These are phyloP conservation scores for Bimuria novae-zelandiae DNA, from an alignment of 2,329 filamentous ascomycete genomes.

Conservation along the genomic window DNA sequence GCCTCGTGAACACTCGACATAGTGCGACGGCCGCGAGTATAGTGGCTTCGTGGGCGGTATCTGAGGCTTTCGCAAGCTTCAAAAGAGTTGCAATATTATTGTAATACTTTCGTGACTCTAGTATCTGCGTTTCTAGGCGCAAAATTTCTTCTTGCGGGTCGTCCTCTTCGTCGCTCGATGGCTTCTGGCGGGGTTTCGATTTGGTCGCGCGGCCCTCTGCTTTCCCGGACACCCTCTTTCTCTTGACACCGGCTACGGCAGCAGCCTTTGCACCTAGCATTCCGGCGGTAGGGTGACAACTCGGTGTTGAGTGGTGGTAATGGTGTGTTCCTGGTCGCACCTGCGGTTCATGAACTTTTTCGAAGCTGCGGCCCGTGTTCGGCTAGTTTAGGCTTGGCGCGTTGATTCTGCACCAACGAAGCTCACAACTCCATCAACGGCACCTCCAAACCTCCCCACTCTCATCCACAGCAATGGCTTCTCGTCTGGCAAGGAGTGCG, in stretches of 20 bases:
- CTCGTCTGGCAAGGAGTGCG: slow-evolving; percentile 93
- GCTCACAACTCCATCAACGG: slow-evolving; percentile 33
- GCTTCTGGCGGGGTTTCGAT: slow-evolving; percentile 40
- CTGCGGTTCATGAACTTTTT: slow-evolving; percentile 10
- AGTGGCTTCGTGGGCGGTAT: slow-evolving; percentile 59
- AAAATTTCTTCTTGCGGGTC: slow-evolving; percentile 70
- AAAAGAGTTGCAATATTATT: slow-evolving; percentile 84
- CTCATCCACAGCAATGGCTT: slow-evolving; percentile 80
- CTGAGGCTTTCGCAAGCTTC: slow-evolving; percentile 55
- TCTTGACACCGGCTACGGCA: slow-evolving; percentile 45
- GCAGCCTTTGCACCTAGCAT: slow-evolving; percentile 45
- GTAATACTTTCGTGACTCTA: slow-evolving; percentile 87
- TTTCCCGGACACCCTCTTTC: slow-evolving; percentile 47
- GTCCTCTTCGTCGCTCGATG: slow-evolving; percentile 34
- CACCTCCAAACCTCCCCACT: slow-evolving; percentile 44
- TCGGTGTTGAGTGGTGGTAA: background rate
- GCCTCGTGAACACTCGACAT: slow-evolving; percentile 81
- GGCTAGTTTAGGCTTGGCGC: slow-evolving; percentile 30
- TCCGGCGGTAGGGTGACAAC: background rate
- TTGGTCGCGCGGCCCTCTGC: slow-evolving; percentile 46
- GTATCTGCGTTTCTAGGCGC: slow-evolving; percentile 76
- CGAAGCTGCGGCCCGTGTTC: slow-evolving; percentile 31
- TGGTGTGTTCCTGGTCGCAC: background rate
- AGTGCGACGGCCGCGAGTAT: slow-evolving; percentile 77
- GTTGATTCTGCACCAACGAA: slow-evolving; percentile 15